A percentile compares a stretch with the other conserved stretches of the same genome.
Conservation (phyloP, 441 rosid genomes). For the Jatropha multifida region DNA sequence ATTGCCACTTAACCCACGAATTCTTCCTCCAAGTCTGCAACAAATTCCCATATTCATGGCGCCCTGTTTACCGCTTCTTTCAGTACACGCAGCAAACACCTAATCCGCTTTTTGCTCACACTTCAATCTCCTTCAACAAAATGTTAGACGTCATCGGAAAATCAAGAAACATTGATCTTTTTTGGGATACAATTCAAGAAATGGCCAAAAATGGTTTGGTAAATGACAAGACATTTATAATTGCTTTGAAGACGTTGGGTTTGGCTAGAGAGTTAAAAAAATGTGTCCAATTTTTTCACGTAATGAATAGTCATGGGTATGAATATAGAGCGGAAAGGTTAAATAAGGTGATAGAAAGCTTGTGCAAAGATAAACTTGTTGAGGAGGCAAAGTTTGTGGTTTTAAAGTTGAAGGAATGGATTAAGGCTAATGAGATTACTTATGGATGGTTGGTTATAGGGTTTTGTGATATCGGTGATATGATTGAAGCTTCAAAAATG, state of each 20-base stretch:
- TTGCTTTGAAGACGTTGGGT: conserved; percentile 58
- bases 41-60: conserved; percentile 76
- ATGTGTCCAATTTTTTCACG: conserved; percentile 55
- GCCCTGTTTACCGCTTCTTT: conserved; percentile 73
- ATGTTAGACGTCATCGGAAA: conserved; percentile 56
- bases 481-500: conserved; percentile 67
- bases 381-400: conserved; percentile 67
- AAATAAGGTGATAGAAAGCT: conserved; percentile 50
- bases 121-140: conserved; percentile 60
- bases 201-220: conserved; percentile 49
- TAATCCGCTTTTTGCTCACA: conserved; percentile 43
- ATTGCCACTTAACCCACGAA: conserved; percentile 38
- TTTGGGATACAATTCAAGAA: conserved; percentile 58
- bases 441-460: conserved; percentile 63
- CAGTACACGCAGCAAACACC: conserved; percentile 45
- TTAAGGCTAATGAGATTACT: conserved; percentile 51
- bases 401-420: conserved; percentile 50
- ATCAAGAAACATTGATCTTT: conserved; percentile 65
- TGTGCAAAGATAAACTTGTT: conserved; percentile 55
- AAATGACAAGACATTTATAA: conserved; percentile 58
- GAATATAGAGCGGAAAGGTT: conserved; percentile 44
- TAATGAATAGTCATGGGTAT: conserved; percentile 59
- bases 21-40: conserved; percentile 93
- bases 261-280: conserved; percentile 67
- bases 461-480: conserved; percentile 60